Percentiles rank a stretch among this genome's conserved stretches.
These are phyloP conservation scores for Barbarea vulgaris DNA, from an alignment of 345 rosid genomes.

Conservation along the genomic window DNA sequence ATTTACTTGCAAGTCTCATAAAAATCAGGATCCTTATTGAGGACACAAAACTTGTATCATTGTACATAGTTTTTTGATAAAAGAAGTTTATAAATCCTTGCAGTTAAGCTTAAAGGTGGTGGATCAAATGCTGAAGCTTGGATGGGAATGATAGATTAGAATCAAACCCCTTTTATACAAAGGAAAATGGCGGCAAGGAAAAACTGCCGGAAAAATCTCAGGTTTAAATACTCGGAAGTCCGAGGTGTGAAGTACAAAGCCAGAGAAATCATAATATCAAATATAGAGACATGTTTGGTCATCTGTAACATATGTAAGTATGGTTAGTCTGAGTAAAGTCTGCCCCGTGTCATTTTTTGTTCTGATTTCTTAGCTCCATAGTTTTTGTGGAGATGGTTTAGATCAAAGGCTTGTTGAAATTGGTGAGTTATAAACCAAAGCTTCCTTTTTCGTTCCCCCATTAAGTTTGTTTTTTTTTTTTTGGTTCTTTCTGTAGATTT, in stretches of 20 bases:
- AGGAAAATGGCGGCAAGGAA: neutral
- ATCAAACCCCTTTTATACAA: neutral
- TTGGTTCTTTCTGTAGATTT: slow-evolving; percentile 23
- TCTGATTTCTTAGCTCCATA: neutral
- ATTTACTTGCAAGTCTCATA: neutral
- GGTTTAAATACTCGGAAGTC: slow-evolving; percentile 4
- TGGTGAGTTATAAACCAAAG: slow-evolving; percentile 16
- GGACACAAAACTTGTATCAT: neutral
- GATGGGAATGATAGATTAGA: slow-evolving; percentile 80
- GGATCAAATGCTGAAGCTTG: slow-evolving; percentile 95
- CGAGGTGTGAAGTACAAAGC: neutral
- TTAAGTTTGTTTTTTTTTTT: slow-evolving; percentile 3
- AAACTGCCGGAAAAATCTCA: neutral
- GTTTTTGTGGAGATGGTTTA: slow-evolving; percentile 17
- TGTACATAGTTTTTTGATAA: neutral
- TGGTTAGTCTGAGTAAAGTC: slow-evolving; percentile 25
- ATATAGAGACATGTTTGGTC: slow-evolving; percentile 23
- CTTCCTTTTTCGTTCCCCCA: neutral
- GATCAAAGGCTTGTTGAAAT: slow-evolving; percentile 22
- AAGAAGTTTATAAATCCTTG: slow-evolving; percentile 1
- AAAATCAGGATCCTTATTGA: neutral
- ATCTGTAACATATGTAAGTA: slow-evolving; percentile 39
- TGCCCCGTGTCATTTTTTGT: slow-evolving; percentile 19
- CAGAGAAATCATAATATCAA: slow-evolving; percentile 9
- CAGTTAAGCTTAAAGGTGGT: slow-evolving; percentile 93